phyloP scores from a whole-genome alignment of 2,329 filamentous ascomycete genomes.

The Claviceps maximensis region DNA sequence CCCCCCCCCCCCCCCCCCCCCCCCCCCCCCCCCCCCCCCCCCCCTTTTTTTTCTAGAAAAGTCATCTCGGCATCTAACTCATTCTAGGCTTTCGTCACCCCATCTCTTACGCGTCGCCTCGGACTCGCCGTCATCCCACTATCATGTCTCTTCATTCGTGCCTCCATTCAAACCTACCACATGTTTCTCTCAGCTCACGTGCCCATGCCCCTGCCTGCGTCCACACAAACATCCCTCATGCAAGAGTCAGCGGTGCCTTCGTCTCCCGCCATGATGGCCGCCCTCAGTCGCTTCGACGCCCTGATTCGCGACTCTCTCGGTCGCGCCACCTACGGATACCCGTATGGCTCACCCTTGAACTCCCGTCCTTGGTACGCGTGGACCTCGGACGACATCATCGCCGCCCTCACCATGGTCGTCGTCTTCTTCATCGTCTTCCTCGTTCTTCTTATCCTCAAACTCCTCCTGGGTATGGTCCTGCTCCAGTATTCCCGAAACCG shows the following conservation, averaged over 20 bases:
- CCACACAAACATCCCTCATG: constrained; percentile 50
- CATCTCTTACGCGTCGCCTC: constrained; percentile 77
- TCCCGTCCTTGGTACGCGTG: constrained; percentile 37
- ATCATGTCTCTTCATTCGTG: constrained; percentile 88
- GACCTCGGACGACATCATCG: constrained; percentile 61
- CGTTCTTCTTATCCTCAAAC: constrained; percentile 69
- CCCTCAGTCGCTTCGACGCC: constrained; percentile 65
- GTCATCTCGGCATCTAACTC: not conserved
- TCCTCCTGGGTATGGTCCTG: constrained; percentile 78
- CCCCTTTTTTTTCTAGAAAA: not conserved
- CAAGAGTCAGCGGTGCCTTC: constrained; percentile 49
- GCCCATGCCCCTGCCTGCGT: constrained; percentile 55
- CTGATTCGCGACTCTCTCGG: constrained; percentile 65
- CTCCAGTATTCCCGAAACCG: constrained; percentile 66
- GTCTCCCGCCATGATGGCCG: constrained; percentile 63
- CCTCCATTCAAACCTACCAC: constrained; percentile 90
- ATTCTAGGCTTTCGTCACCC: constrained; percentile 68
- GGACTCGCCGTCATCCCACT: constrained; percentile 86
- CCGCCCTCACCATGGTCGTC: constrained; percentile 66
- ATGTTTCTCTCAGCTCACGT: constrained; percentile 91
- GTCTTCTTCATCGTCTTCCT: constrained; percentile 79
- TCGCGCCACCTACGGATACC: constrained; percentile 53
- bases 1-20: too few relatives aligned
- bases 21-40: too few relatives aligned
- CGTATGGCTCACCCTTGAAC: constrained; percentile 27